These are phyloP conservation scores for Knufia fluminis DNA, from an alignment of 2,329 filamentous ascomycete genomes.

Conservation along the genomic window DNA sequence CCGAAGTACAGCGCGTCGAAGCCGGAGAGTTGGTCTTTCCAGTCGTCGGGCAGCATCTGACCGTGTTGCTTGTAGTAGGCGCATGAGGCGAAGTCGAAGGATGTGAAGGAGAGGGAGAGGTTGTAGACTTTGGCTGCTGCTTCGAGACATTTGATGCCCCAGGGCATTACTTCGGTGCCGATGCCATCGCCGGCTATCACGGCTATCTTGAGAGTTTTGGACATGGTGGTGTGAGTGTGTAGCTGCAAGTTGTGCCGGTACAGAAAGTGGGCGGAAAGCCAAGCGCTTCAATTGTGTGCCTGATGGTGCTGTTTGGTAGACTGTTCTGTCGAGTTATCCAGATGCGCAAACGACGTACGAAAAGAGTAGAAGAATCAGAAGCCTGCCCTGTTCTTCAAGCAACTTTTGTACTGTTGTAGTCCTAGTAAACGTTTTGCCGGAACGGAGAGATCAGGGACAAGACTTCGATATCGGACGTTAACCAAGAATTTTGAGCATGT, in stretches of 20 bases:
- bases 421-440: neutral
- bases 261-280: too few relatives aligned
- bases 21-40: constrained; percentile 41
- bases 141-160: constrained; percentile 32
- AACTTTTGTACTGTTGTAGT: neutral
- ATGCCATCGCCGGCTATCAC: constrained; percentile 57
- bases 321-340: too few relatives aligned
- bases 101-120: constrained; percentile 39
- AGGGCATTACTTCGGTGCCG: constrained; percentile 51
- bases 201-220: constrained; percentile 34
- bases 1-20: constrained; percentile 52
- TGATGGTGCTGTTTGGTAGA: too few relatives aligned
- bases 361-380: neutral
- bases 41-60: constrained; percentile 45
- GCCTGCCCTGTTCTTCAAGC: neutral
- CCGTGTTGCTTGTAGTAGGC: constrained; percentile 43
- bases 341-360: too few relatives aligned
- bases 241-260: too few relatives aligned
- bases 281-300: too few relatives aligned
- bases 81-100: constrained; percentile 41
- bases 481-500: neutral
- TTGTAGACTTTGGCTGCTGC: constrained; percentile 17
- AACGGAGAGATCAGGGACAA: neutral
- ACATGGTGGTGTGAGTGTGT: neutral
- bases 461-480: neutral